phyloP scores from a whole-genome alignment of 305 asterid genomes.

The Fraxinus sp. region DNA sequence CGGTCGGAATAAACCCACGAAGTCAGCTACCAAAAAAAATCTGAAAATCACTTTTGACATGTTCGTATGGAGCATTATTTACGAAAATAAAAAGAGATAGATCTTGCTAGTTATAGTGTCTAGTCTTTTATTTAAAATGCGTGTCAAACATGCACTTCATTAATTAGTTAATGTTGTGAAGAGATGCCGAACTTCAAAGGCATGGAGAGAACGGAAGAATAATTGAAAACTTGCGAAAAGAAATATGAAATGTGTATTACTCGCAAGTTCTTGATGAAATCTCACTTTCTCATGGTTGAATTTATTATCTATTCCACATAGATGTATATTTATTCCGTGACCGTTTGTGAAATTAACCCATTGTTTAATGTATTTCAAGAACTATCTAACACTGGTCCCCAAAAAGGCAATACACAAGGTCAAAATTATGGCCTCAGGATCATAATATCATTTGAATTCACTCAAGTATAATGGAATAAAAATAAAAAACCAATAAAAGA shows the following conservation, averaged over 20 bases:
- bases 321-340: too few relatives aligned
- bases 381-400: constrained; percentile 23
- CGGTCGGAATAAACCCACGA: too few relatives aligned
- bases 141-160: background rate
- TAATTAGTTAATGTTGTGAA: background rate
- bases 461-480: constrained; percentile 16
- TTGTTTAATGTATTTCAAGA: constrained; percentile 20
- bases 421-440: constrained; percentile 31
- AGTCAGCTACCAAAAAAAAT: too few relatives aligned
- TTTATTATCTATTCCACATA: background rate
- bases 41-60: background rate
- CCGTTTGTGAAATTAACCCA: too few relatives aligned
- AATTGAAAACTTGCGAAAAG: background rate
- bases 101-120: background rate
- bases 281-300: background rate
- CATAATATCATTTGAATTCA: constrained; percentile 31
- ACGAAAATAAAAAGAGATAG: background rate
- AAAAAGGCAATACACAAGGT: constrained; percentile 32
- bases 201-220: background rate
- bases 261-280: background rate
- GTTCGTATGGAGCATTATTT: background rate
- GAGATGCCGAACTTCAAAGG: background rate
- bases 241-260: background rate
- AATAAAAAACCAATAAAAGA: constrained; percentile 20
- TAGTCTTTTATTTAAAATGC: background rate